Base-by-base conservation (phyloP, 1,139 yeast genomes). In the Scheffersomyces segobiensis region DNA sequence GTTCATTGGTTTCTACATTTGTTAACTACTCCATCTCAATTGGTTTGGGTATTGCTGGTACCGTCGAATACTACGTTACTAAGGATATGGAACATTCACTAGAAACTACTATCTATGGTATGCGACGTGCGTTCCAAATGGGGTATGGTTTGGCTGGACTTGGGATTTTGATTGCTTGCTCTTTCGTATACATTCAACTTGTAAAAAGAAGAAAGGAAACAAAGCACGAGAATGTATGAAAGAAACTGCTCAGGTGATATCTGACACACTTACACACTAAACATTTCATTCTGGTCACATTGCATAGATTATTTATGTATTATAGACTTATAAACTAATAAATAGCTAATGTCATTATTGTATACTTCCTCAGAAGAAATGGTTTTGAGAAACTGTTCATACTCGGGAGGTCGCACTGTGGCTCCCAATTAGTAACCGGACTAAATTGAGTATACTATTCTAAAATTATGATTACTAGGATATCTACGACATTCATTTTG, bases 41-140 rank as follows among this genome's bases (percentile, higher is more conserved):
- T 39, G 89, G 89, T 1, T 77, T 87, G 52, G 91, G 91, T 0
- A 71, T 87, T 53, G 88, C 91, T 2, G 89, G 89, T 2, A 82
- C 88, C 0, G 87, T 84, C n/a, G 85, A 83, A 63, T 69, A 68
- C 53, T 83, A 83, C 62, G 71, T 78, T 3, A 76, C 78, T 1
- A 67, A 67, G 53, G 69, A 72, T 46, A 72, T 70, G 49, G 71
- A 69, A 1, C 62, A 71, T 1, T 58, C 67, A 7, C 57, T 71
- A 50, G 72, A 71, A 1, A 73, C 74, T 0, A 58, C 62, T 1
- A 65, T 73, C 19, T 57, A 63, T 18, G 86, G 86, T 0, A 76
- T 79, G 58, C 69, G 84, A 56, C 74, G 73, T 53, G 85, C 86
- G 0, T 74, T 76, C 59, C 78, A 79, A 59, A 75, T 80, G 68